Conservation (phyloP, 148 eudicot genomes). For the Rhododendron simsii region DNA sequence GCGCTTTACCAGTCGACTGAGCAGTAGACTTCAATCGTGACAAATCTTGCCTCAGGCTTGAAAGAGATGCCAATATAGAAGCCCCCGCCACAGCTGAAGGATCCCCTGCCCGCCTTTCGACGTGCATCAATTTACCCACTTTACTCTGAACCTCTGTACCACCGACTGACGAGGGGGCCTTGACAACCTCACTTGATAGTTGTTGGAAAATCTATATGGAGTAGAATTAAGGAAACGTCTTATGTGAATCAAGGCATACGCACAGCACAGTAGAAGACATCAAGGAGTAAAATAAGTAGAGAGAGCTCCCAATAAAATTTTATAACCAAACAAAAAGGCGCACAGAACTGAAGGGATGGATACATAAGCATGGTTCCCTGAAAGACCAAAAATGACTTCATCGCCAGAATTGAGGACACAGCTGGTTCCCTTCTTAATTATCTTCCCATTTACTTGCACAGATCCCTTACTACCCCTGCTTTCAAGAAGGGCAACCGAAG, state of each 20-base stretch:
- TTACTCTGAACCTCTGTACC: slow-evolving; percentile 48
- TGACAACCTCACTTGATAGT: slow-evolving; percentile 43
- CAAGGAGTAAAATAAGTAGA: neutral
- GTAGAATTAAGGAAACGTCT: slow-evolving; percentile 32
- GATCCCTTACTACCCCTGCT: slow-evolving; percentile 76
- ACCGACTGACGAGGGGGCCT: slow-evolving; percentile 56
- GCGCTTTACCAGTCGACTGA: slow-evolving; percentile 44
- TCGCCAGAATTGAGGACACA: slow-evolving; percentile 77
- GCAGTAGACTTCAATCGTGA: slow-evolving; percentile 54
- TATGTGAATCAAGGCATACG: neutral
- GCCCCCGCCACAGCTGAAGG: slow-evolving; percentile 87
- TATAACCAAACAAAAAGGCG: neutral
- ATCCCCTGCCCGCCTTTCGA: slow-evolving; percentile 72
- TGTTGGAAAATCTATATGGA: slow-evolving; percentile 62
- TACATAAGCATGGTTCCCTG: slow-evolving; percentile 84
- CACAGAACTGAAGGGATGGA: slow-evolving; percentile 28
- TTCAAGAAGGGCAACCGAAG: slow-evolving; percentile 67
- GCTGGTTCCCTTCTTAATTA: slow-evolving; percentile 48
- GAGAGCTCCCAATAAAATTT: neutral
- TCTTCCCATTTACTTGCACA: slow-evolving; percentile 76
- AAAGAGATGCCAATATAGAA: slow-evolving; percentile 77
- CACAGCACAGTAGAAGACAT: neutral
- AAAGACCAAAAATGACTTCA: slow-evolving; percentile 61
- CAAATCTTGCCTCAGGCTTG: slow-evolving; percentile 54
- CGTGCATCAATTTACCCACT: slow-evolving; percentile 42